Base-by-base conservation (phyloP, 2,329 filamentous ascomycete genomes). In the Penicillium decumbens region DNA sequence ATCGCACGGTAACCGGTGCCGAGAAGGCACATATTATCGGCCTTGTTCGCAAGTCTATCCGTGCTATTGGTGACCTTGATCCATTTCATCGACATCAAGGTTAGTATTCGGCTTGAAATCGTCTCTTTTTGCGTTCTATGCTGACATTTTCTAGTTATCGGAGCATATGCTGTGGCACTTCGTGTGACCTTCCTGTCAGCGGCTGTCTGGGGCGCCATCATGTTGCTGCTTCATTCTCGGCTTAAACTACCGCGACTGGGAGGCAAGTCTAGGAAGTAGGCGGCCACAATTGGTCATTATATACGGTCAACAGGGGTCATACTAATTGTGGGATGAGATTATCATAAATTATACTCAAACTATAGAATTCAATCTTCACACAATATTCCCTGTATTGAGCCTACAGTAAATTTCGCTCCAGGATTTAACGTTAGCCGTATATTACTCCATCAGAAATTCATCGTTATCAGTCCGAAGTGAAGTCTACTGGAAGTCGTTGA, bases 1-100 rank as follows among this genome's bases (percentile, higher is more conserved):
- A 79, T 4, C 55, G 65, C 9, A 76, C 79, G 29, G 83, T 91
- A 7, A 75, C 74, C 0, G 84, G 82, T 0, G 72, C 74, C 0
- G 73, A 82, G 23, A 86, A 83, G 61, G 73, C 75, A 0, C 70
- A 76, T 41, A 72, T 77, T 33, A 78, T 80, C 49, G 54, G 68
- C n/a, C 67, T 69, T 12, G 77, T 78, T 18, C 74, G 77, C 38
- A 75, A 75, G 56, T 78, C 77, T 3, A 75, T 80, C 24, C 70
- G 70, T 27, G 72, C 73, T 20, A 77, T 80, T 47, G 60, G 63
- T n/a, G 63, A 70, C 3, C 61, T 80, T 24, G 71, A 75, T 49
- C 63, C 69, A 10, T 57, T 72, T 30, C 75, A 77, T 58, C 74
- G 72, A 53, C 61, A 60, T 32, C 70, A 80, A 72, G 77, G 76